These are phyloP conservation scores for Fallopia convolvulus DNA, from an alignment of 148 eudicot genomes.

Conservation along the genomic window DNA sequence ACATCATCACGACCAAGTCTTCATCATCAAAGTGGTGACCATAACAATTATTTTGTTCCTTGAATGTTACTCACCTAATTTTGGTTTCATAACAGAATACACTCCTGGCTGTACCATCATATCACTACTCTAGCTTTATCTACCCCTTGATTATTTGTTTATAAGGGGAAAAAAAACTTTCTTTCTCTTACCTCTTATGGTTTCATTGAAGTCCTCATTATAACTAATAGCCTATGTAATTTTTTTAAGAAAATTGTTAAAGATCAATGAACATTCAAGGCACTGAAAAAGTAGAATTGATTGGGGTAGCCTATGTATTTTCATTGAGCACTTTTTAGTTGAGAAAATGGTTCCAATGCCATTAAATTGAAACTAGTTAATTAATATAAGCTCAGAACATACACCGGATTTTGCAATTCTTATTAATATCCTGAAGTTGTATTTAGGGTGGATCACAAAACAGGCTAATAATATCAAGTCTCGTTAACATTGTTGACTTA, in stretches of 20 bases:
- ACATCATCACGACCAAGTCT: background rate
- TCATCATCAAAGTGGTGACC: background rate
- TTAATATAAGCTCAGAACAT: background rate
- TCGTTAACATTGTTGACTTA: too few species aligned
- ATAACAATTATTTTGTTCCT: background rate
- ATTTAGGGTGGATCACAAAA: too few species aligned
- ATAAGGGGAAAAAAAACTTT: background rate
- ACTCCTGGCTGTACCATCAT: background rate
- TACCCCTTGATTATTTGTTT: background rate
- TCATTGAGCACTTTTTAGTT: background rate
- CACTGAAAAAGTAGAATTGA: background rate
- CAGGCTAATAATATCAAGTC: too few species aligned
- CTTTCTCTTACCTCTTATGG: background rate
- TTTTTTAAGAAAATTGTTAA: background rate
- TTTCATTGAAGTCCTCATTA: background rate
- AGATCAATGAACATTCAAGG: background rate
- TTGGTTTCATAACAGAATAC: background rate
- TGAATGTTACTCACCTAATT: background rate
- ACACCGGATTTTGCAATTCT: too few species aligned
- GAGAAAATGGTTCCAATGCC: background rate
- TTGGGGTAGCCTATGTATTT: background rate
- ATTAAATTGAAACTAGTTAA: background rate
- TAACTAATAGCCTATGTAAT: background rate
- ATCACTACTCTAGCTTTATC: background rate
- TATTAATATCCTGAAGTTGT: too few species aligned